phyloP scores from a whole-genome alignment of 2,329 filamentous ascomycete genomes.

The Pestalotiopsis fici region DNA sequence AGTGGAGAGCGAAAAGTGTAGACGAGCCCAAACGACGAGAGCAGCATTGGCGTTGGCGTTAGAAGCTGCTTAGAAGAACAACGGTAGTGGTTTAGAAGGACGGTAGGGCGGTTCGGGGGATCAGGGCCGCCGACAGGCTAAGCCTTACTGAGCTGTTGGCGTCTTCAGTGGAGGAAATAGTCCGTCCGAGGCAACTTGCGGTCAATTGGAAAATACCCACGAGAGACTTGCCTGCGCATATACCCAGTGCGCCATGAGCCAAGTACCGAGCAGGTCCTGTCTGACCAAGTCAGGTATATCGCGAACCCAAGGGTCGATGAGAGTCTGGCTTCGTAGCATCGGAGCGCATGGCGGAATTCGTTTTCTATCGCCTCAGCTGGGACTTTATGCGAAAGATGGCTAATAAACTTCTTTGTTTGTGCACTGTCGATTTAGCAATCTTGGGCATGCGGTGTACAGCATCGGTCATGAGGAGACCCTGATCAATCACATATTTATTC shows the following conservation, averaged over 20 bases:
- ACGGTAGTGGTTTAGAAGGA: background rate
- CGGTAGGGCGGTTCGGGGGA: conserved; percentile 1
- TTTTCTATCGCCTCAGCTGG: background rate
- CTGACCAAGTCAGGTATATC: background rate
- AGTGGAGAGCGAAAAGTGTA: background rate
- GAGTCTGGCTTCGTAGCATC: background rate
- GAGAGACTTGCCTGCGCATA: background rate
- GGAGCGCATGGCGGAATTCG: background rate
- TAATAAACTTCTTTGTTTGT: too few species aligned
- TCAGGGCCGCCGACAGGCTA: background rate
- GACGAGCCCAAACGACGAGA: background rate
- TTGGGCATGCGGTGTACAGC: background rate
- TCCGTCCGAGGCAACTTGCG: conserved; percentile 8
- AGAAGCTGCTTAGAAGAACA: conserved; percentile 9
- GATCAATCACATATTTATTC: too few species aligned
- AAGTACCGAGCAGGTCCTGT: background rate
- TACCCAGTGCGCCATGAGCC: background rate
- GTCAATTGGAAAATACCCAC: background rate
- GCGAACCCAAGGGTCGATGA: background rate
- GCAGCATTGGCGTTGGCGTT: background rate
- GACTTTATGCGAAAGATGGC: background rate
- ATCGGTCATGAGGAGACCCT: background rate
- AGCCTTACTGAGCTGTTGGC: conserved; percentile 6
- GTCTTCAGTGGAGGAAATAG: conserved; percentile 5
- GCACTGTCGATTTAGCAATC: background rate